Conservation (phyloP, 1,139 yeast genomes). For the Candida labiduridarum region DNA sequence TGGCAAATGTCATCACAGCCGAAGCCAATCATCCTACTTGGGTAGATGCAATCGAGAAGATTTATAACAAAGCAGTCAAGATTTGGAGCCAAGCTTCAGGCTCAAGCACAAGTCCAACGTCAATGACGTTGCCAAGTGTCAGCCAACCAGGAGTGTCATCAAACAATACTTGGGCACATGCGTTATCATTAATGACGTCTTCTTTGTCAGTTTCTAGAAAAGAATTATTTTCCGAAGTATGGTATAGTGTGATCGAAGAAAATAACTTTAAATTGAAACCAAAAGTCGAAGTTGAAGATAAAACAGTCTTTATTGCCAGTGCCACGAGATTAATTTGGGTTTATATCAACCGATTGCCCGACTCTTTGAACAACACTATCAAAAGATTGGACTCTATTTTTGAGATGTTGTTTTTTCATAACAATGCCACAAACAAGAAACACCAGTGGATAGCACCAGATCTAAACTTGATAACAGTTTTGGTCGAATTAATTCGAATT, state of each 20-base stretch:
- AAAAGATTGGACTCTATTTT: conserved; percentile 56
- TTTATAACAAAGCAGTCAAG: conserved; percentile 53
- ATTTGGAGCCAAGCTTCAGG: conserved; percentile 31
- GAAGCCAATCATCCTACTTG: conserved; percentile 96
- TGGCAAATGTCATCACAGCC: conserved; percentile 86
- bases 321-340: conserved; percentile 85
- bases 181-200: conserved; percentile 71
- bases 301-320: conserved; percentile 63
- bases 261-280: conserved; percentile 41
- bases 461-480: conserved; percentile 58
- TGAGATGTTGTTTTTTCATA: conserved; percentile 51
- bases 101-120: conserved; percentile 7
- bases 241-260: conserved; percentile 71
- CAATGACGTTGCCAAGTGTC: conserved; percentile 5
- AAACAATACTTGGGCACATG: conserved; percentile 67
- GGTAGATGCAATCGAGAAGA: conserved; percentile 74
- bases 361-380: conserved; percentile 83
- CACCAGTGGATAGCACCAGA: conserved; percentile 75
- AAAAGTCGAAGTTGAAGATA: conserved; percentile 54
- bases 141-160: conserved; percentile 8
- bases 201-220: conserved; percentile 80
- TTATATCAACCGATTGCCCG: conserved; percentile 81
- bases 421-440: conserved; percentile 51
- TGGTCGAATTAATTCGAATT: conserved; percentile 71
- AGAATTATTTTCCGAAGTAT: conserved; percentile 70